Conservation (phyloP, 1,284 basidiomycete genomes). For the Sanghuangporus baumii region DNA sequence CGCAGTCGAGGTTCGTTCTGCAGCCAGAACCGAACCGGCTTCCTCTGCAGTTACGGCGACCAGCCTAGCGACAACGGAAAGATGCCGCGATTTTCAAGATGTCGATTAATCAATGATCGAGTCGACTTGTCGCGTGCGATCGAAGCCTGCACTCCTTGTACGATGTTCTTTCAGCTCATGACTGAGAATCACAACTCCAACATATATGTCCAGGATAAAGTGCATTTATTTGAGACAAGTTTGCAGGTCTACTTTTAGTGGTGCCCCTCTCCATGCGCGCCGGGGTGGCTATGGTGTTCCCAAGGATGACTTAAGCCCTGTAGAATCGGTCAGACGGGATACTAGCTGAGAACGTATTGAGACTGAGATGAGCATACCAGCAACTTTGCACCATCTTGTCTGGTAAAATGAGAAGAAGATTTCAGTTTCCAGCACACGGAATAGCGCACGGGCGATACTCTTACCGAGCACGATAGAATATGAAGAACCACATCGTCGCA, state of each 20-base stretch:
- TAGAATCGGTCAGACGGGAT: constrained; percentile 6
- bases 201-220: neutral
- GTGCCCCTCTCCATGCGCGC: constrained; percentile 14
- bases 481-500: constrained; percentile 97
- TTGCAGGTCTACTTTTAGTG: neutral
- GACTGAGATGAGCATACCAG: constrained; percentile 29
- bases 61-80: no score
- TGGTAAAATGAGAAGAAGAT: constrained; percentile 15
- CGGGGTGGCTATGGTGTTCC: constrained; percentile 34
- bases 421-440: neutral
- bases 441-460: constrained; percentile 27
- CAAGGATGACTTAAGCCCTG: constrained; percentile 43
- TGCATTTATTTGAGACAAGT: neutral
- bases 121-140: no score
- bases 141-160: no score
- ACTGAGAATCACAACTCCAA: neutral
- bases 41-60: no score
- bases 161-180: no score
- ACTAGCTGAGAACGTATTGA: neutral
- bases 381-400: constrained; percentile 42
- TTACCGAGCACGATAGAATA: constrained; percentile 89
- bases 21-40: no score
- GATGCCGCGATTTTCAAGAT: no score
- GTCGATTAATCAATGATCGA: no score
- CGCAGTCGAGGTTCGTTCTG: no score